Percentiles rank a stretch among this genome's conserved stretches.
Conservation (phyloP, 805 yeast genomes). For the Candida easanensis region DNA sequence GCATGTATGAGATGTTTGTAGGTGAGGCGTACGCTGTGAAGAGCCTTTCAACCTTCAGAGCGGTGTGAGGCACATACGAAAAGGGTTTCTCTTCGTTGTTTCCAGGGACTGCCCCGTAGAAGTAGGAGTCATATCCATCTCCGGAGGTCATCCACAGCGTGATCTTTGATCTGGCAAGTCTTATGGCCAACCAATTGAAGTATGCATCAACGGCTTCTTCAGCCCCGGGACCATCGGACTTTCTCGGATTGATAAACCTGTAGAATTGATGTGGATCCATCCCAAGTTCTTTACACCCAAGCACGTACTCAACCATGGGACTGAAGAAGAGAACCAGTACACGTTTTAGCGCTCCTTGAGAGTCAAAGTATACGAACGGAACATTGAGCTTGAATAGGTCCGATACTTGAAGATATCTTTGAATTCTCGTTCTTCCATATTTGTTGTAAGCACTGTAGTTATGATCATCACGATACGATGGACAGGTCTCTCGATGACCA, state of each 20-base stretch:
- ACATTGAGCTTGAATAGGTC: neutral
- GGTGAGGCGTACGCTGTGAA: neutral
- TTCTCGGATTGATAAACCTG: neutral
- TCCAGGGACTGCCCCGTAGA: too few species aligned
- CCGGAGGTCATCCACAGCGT: neutral
- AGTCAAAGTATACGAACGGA: neutral
- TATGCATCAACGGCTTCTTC: neutral
- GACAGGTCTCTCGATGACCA: neutral
- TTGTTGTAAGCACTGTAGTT: neutral
- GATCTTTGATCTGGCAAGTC: neutral
- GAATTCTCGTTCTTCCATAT: neutral
- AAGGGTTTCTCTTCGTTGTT: neutral
- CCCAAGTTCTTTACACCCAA: neutral
- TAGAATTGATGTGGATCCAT: neutral
- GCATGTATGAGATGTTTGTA: neutral
- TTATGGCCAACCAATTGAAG: neutral
- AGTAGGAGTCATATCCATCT: too few species aligned
- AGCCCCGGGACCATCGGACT: neutral
- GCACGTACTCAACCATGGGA: neutral
- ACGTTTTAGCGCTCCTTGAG: neutral
- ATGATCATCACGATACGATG: neutral
- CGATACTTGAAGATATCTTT: neutral
- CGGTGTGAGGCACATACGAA: neutral
- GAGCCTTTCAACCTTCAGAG: neutral
- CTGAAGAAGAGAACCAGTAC: neutral